Percentiles rank a stretch among this genome's conserved stretches.
Evolutionary conservation across 371 early-diverging fungal species (phyloP).

Genomic region (Mucor saturninus): DNA sequence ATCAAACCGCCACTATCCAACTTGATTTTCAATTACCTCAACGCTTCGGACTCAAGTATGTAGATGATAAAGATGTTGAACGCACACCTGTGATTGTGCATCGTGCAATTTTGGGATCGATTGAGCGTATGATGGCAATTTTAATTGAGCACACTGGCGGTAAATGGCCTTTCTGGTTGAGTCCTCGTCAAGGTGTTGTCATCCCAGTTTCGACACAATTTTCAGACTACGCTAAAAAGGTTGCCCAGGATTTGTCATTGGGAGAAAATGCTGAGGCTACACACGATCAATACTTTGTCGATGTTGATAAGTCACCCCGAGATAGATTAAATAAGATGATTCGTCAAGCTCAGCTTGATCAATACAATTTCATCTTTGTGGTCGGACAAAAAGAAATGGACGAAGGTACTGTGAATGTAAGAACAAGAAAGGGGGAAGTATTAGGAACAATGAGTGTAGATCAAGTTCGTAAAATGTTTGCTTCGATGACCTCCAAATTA

Average conservation of each 20-base stretch:
- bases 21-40: conserved; percentile 95
- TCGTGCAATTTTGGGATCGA: conserved; percentile 91
- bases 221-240: conserved; percentile 49
- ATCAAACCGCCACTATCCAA: conserved; percentile 99
- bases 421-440: conserved; percentile 71
- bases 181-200: conserved; percentile 94
- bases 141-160: conserved; percentile 90
- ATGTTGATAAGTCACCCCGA: conserved; percentile 80
- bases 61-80: conserved; percentile 54
- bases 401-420: conserved; percentile 84
- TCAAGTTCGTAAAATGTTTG: conserved; percentile 54
- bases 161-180: conserved; percentile 99
- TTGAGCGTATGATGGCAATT: conserved; percentile 97
- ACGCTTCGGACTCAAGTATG: conserved; percentile 87
- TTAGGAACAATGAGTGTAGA: conserved; percentile 53
- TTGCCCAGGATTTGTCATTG: conserved; percentile 43
- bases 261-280: conserved; percentile 24
- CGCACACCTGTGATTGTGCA: conserved; percentile 94
- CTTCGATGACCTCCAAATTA: conserved; percentile 36
- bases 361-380: conserved; percentile 93
- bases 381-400: conserved; percentile 94
- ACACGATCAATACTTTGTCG: conserved; percentile 66
- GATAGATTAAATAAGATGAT: conserved; percentile 97
- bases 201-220: conserved; percentile 78
- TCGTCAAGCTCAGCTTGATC: conserved; percentile 86